Conservation (phyloP, 495 filamentous ascomycete species). For the Penicillium lagena region DNA sequence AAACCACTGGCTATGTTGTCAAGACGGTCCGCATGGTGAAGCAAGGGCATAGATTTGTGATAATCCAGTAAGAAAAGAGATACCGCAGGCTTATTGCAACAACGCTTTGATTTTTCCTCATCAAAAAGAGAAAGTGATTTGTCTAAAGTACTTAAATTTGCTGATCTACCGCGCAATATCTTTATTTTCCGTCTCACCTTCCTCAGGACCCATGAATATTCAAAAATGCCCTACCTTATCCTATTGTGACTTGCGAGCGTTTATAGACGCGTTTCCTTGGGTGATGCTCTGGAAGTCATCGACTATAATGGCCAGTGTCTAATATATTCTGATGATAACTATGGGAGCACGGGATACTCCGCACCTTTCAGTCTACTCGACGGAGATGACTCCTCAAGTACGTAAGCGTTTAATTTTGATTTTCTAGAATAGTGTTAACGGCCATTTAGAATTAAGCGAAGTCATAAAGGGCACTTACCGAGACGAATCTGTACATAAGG, state of each 20-base stretch:
- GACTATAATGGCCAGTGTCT: conserved; percentile 2
- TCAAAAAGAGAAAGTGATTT: too few relatives aligned
- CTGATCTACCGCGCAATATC: too few relatives aligned
- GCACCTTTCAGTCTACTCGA: conserved; percentile 4
- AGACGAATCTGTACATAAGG: not conserved
- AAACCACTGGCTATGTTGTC: too few relatives aligned
- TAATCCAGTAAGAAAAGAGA: too few relatives aligned
- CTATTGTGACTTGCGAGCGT: not conserved
- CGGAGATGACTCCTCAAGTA: conserved; percentile 5
- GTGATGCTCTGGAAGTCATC: not conserved
- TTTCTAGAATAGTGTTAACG: not conserved
- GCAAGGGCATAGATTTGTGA: too few relatives aligned
- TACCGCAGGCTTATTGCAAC: too few relatives aligned
- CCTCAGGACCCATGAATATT: not conserved
- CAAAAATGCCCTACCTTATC: not conserved
- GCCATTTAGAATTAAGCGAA: not conserved
- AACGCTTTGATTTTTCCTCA: too few relatives aligned
- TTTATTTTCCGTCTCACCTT: too few relatives aligned
- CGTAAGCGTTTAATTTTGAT: not conserved
- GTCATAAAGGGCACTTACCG: not conserved
- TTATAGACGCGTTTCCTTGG: not conserved
- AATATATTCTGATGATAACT: conserved; percentile 6
- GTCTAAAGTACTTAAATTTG: too few relatives aligned
- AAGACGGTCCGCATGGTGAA: too few relatives aligned
- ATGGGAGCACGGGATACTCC: conserved; percentile 7